Evolutionary conservation across 345 rosid genomes (phyloP).

Genomic region (Linum lewisii): DNA sequence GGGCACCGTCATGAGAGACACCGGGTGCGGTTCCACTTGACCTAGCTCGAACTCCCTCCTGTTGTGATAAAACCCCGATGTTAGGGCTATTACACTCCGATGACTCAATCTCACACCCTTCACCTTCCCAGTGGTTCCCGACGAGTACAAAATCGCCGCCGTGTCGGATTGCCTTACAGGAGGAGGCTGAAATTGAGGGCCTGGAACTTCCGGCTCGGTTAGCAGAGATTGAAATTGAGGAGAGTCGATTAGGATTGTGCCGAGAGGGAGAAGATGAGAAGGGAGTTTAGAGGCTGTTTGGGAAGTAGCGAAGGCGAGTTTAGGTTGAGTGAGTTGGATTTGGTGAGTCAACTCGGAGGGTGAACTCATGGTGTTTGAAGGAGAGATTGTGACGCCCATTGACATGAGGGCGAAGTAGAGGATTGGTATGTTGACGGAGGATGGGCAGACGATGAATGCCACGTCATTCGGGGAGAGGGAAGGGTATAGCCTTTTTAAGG

Average conservation of each 20-base stretch:
- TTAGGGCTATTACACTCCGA: constrained; percentile 55
- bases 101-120: constrained; percentile 66
- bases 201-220: constrained; percentile 9
- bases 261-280: constrained; percentile 30
- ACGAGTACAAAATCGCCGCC: constrained; percentile 67
- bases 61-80: constrained; percentile 34
- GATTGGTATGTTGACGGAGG: constrained; percentile 51
- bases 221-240: constrained; percentile 56
- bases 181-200: neutral
- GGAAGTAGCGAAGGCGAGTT: constrained; percentile 62
- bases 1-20: constrained; percentile 40
- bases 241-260: constrained; percentile 54
- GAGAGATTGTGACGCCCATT: constrained; percentile 59
- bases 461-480: constrained; percentile 41
- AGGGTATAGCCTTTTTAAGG: constrained; percentile 28
- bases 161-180: constrained; percentile 41
- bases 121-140: constrained; percentile 72
- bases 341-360: constrained; percentile 48
- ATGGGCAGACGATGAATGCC: constrained; percentile 56
- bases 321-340: constrained; percentile 42
- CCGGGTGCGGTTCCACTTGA: constrained; percentile 25
- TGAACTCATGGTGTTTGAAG: constrained; percentile 63
- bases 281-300: constrained; percentile 34
- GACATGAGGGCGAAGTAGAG: constrained; percentile 65
- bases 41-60: neutral